Base-by-base conservation (phyloP, 139 green algal species). In the Chlamydomonas schloesseri region DNA sequence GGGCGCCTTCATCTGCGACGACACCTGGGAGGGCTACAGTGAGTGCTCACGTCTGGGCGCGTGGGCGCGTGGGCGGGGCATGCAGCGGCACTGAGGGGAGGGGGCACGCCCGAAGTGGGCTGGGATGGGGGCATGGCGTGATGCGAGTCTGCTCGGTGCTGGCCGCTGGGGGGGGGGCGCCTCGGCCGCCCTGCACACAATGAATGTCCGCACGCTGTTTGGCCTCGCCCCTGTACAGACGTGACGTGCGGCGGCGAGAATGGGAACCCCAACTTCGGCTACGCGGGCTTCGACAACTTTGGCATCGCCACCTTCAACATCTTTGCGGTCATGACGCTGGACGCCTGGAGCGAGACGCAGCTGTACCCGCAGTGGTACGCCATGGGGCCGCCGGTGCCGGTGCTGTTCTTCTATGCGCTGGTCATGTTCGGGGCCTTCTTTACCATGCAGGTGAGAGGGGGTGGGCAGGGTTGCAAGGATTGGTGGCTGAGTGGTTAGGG, bases 351-450 rank as follows among this genome's bases (percentile, higher is more conserved):
- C 33, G 81, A 64, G 20, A 23, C 26, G 60, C 74, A 90, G 53
- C 90, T 95, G 80, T 91, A 90, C 82, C 53, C 62, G 58, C 29
- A 83, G 34, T 68, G 87, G n/a, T 80, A 91, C 87, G 79, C 46
- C n/a, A 31, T 83, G 70, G 81, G 84, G 10, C 72, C 72, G 18
- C 47, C 14, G 17, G 37, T 42, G 28, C 58, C 76, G 62, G 50
- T 92, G 55, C n/a, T 87, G 42, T 95, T 92, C 83, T 93, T 91
- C 69, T 31, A 91, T 9, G 36, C 86, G 29, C 58, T 95, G 21
- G 90, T 93, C 57, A 68, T 95, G 28, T 80, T 93, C 71, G 90
- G 92, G 21, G 83, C 87, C 47, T 95, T 90, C 81, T 93, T 93
- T 84, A 77, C 60, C 2, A 67, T 67, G 60, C 55, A 62, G 55